Conservation (phyloP, 2,329 filamentous ascomycete species). For the Nothophaeocryptopus gaeumannii region DNA sequence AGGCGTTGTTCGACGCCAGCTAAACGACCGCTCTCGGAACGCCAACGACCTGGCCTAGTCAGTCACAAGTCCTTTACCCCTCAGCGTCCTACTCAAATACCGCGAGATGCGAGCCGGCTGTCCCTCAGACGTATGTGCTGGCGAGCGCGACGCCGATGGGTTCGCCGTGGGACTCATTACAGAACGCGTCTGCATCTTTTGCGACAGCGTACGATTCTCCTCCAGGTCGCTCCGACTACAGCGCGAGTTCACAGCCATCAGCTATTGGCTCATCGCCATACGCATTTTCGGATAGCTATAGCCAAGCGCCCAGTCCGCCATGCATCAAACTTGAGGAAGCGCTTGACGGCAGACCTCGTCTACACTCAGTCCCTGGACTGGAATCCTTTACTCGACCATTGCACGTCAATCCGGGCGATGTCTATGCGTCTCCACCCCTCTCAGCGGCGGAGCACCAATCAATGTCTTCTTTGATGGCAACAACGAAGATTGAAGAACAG, state of each 20-base stretch:
- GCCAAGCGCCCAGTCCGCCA: slow-evolving; percentile 15
- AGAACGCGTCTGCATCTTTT: neutral
- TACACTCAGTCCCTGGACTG: slow-evolving; percentile 19
- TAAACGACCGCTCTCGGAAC: neutral
- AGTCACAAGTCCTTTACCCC: neutral
- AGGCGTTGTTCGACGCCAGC: slow-evolving; percentile 13
- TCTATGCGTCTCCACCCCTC: slow-evolving; percentile 12
- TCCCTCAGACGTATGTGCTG: too few species aligned
- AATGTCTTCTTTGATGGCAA: neutral
- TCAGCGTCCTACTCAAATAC: too few species aligned
- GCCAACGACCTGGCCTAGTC: slow-evolving; percentile 1
- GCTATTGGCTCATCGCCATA: slow-evolving; percentile 27
- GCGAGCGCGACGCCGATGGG: too few species aligned
- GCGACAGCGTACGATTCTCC: slow-evolving; percentile 2
- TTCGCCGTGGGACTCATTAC: neutral
- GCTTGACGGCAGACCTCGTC: slow-evolving; percentile 1
- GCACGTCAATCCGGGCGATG: slow-evolving; percentile 19
- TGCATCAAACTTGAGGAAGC: slow-evolving; percentile 26
- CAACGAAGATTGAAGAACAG: neutral
- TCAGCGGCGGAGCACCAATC: slow-evolving; percentile 1
- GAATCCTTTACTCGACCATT: neutral
- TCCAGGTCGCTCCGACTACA: slow-evolving; percentile 25
- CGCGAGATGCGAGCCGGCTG: too few species aligned
- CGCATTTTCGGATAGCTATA: slow-evolving; percentile 22
- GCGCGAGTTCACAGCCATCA: slow-evolving; percentile 21